A percentile compares a stretch with the other conserved stretches of the same genome.
Evolutionary conservation across 2,329 filamentous ascomycete species (phyloP).

Genomic region (Fusarium nelsonii): DNA sequence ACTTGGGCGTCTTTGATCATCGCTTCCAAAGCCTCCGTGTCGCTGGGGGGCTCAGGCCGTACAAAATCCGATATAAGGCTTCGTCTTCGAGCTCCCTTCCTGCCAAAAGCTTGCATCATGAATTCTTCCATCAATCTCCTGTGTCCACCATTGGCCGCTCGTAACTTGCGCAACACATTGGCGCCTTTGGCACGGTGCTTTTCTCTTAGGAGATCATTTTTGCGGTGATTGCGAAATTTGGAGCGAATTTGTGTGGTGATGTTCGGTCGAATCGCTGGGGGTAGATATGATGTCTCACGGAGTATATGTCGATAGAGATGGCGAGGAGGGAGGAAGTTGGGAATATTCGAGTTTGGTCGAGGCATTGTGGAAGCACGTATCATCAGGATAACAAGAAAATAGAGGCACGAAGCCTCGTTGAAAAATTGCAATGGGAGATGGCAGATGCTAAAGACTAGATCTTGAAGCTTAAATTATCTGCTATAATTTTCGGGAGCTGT

Average conservation of each 20-base stretch:
- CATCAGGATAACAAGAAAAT: not conserved
- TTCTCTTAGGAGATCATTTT: slow-evolving; percentile 47
- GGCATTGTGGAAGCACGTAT: slow-evolving; percentile 45
- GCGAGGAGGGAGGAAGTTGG: slow-evolving; percentile 45
- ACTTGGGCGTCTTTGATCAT: slow-evolving; percentile 35
- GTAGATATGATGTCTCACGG: slow-evolving; percentile 71
- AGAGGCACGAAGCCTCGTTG: slow-evolving; percentile 25
- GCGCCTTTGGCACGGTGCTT: slow-evolving; percentile 57
- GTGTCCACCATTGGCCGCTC: slow-evolving; percentile 67
- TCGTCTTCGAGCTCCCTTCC: slow-evolving; percentile 64
- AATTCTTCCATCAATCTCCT: slow-evolving; percentile 60
- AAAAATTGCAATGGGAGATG: not conserved
- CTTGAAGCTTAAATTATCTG: not conserved
- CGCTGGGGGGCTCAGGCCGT: slow-evolving; percentile 52
- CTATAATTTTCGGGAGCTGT: slow-evolving; percentile 13
- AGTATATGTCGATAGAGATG: slow-evolving; percentile 69
- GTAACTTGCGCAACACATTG: slow-evolving; percentile 60
- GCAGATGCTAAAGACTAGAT: not conserved
- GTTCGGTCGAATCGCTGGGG: slow-evolving; percentile 61
- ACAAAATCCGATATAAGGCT: slow-evolving; percentile 59
- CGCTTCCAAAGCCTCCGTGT: slow-evolving; percentile 58
- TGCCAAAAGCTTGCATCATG: slow-evolving; percentile 64
- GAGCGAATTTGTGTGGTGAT: slow-evolving; percentile 58
- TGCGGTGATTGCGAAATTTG: slow-evolving; percentile 60
- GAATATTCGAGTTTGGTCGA: slow-evolving; percentile 44